Evolutionary conservation across 2,329 filamentous ascomycete species (phyloP), one percentile per base, ranked within the genome.

Genomic region (Paramyrothecium roridum): DNA sequence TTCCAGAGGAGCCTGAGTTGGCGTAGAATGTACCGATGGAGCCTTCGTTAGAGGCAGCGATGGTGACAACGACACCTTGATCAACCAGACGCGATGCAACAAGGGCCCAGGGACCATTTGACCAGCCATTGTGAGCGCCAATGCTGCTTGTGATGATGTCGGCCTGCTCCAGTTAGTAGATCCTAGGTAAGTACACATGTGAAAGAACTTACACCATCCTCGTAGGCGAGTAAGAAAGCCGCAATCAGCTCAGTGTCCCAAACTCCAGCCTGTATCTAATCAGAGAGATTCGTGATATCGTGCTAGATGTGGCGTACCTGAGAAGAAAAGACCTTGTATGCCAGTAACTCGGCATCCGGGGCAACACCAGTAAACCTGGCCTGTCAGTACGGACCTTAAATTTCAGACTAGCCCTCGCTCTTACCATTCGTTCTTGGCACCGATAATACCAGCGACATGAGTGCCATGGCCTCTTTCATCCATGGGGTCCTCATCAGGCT

Each of bases 21-120:
- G 70, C 69, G 30, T 72, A 74, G 62, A 79, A 78, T 0, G 76
- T 64, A 2, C 77, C 77, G n/a, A 65, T 60, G 8, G 61, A 62
- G n/a, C 77, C 77, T 8, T 70, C 67, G 53, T 80, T 80, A 23
- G 77, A 77, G 8, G 72, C 74, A 1, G 76, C 69, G 21, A 79
- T 70, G 7, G 73, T 73, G 34, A 77, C 69, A 11, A 76, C 69
- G 8, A 78, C 68, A 6, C 76, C 76, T 7, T 73, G 65, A 10
- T 76, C 72, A 12, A 73, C 70, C 45, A 73, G 64, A 20, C 65
- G 59, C 13, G 65, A 66, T 20, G 67, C 67, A 2, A 72, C 62
- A 2, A 63, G 59, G 3, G 68, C 68, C 70, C 66, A 71, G 10
- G 69, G 67, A 43, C 68, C 52, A 50, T 55, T 51, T 6, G 53